A percentile compares a stretch with the other conserved stretches of the same genome.
Evolutionary conservation across 768 basidiomycete genomes (phyloP).

Genomic region (Lyophyllum decastes): DNA sequence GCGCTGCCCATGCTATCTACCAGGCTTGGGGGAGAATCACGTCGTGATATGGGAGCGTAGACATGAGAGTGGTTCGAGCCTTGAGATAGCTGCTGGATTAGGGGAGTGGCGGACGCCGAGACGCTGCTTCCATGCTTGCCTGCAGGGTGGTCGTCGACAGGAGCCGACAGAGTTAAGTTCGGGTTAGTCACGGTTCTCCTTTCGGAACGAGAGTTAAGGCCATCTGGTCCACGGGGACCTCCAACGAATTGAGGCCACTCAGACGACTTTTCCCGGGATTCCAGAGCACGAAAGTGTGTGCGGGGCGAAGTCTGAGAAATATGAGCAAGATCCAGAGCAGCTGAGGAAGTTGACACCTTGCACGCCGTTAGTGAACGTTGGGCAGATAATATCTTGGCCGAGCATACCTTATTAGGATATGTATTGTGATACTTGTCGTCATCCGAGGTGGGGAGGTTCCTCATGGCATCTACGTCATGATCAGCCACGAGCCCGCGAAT

Average conservation of each 20-base stretch:
- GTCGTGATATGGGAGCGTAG: slow-evolving; percentile 60
- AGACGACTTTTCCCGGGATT: slow-evolving; percentile 71
- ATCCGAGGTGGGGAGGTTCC: slow-evolving; percentile 83
- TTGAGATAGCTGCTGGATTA: slow-evolving; percentile 63
- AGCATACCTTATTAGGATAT: slow-evolving; percentile 64
- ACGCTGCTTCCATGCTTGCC: slow-evolving; percentile 43
- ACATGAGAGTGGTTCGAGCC: slow-evolving; percentile 34
- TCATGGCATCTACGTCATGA: slow-evolving; percentile 72
- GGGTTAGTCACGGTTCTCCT: slow-evolving; percentile 78
- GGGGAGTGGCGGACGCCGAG: slow-evolving; percentile 66
- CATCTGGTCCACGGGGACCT: slow-evolving; percentile 62
- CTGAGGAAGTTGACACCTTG: slow-evolving; percentile 80
- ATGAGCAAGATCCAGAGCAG: slow-evolving; percentile 91
- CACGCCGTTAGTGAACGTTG: slow-evolving; percentile 1
- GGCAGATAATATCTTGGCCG: background rate
- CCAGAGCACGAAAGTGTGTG: slow-evolving; percentile 57
- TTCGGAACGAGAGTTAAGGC: slow-evolving; percentile 52
- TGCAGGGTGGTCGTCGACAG: slow-evolving; percentile 48
- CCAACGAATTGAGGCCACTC: slow-evolving; percentile 94
- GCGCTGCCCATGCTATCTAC: slow-evolving; percentile 61
- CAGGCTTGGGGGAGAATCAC: slow-evolving; percentile 71
- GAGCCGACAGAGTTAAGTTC: slow-evolving; percentile 60
- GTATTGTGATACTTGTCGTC: slow-evolving; percentile 80
- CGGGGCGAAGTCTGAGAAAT: slow-evolving; percentile 80
- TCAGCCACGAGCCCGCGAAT: slow-evolving; percentile 12